Base-by-base conservation (phyloP, 371 early-diverging fungal genomes). In the Sporodiniella umbellata region DNA sequence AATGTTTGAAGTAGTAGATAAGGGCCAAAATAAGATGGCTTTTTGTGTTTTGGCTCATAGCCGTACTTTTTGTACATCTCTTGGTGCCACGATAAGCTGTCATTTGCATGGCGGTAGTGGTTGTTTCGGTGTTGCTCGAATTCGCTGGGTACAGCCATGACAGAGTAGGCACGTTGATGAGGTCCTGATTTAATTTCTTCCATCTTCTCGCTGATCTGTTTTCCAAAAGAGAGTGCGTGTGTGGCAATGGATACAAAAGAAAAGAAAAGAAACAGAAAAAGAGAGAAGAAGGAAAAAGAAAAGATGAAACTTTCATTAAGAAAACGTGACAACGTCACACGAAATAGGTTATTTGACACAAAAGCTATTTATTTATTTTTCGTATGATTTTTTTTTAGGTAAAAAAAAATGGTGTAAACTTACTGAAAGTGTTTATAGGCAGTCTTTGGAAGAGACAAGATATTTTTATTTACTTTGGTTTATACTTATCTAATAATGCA, bases 1-100 rank as follows among this genome's bases (percentile, higher is more conserved):
- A 99, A 80, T 19, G 93, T 90, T 68, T 94, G 95, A 23, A 92
- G 80, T 42, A 98, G 72, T 21, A 86, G 80, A 67, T 97, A 99
- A 48, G 94, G 89, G 2, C 96, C 96, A 67, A 95, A 88, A 68
- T 87, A 83, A n/a, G 68, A 58, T 8, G 70, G 74, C 45, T 58
- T 19, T 47, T 58, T 53, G 11, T 60, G 83, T 76, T 47, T 83
- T 77, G 51, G 53, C 24, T 53, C 54, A 18, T 62, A 58, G 22
- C 58, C 58, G 25, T 58, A 53, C 21, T 44, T 45, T 25, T 58
- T 52, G 23, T 58, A 58, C 4, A 58, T 48, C 31, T 52, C 53
- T 48, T 53, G 43, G 22, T 58, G 30, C 58, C 58, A 58, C 15
- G 23, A 21, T 17, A 46, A 17, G 23, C 31, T 42, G 24, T 28